Conservation (phyloP, 2,329 filamentous ascomycete genomes). For the Sclerotinia nivalis region DNA sequence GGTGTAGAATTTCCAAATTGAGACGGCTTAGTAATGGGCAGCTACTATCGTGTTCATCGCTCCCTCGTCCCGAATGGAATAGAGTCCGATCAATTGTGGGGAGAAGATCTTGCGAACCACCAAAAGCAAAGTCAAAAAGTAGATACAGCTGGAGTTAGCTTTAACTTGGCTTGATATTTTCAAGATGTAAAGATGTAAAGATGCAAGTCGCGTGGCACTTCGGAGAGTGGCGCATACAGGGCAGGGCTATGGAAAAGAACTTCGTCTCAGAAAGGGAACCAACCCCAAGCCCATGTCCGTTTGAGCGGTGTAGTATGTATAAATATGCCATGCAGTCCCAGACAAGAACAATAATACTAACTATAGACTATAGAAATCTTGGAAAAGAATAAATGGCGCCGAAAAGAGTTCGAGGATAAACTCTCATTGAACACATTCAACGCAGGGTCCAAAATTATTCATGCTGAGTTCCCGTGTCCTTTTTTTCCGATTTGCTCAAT, state of each 20-base stretch:
- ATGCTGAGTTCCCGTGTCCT: conserved; percentile 17
- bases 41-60: conserved; percentile 22
- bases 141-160: conserved; percentile 24
- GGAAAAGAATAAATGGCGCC: neutral
- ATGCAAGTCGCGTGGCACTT: conserved; percentile 26
- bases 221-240: conserved; percentile 28
- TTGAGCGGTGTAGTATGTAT: conserved; percentile 40
- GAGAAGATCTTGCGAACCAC: conserved; percentile 23
- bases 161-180: conserved; percentile 23
- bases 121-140: conserved; percentile 15
- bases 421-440: conserved; percentile 18
- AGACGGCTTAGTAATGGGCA: neutral
- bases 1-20: conserved; percentile 9
- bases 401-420: conserved; percentile 30
- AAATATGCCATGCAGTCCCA: conserved; percentile 27
- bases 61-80: conserved; percentile 20
- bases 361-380: conserved; percentile 15
- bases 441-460: conserved; percentile 30
- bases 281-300: conserved; percentile 32
- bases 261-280: conserved; percentile 17
- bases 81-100: conserved; percentile 21
- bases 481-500: neutral
- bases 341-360: conserved; percentile 31
- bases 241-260: conserved; percentile 30
- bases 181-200: conserved; percentile 22